Evolutionary conservation across 208 protist genomes (phyloP).

Genomic region (Tritrichomonas foetus): DNA sequence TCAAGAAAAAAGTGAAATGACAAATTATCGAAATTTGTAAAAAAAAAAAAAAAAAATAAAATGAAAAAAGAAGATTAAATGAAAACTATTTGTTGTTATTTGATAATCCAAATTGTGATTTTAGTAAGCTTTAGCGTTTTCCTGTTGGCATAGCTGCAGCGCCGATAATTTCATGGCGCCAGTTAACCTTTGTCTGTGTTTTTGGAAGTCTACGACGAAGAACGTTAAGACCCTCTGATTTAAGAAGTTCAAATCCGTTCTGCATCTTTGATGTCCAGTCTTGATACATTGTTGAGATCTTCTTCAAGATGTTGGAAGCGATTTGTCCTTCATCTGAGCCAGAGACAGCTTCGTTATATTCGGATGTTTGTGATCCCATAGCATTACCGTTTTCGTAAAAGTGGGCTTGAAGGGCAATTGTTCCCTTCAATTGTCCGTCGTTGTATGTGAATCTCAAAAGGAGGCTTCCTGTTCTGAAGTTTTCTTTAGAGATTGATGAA

Average conservation of each 20-base stretch:
- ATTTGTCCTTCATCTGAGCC: neutral
- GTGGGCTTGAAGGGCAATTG: neutral
- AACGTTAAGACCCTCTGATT: neutral
- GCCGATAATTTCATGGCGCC: neutral
- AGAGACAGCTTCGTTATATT: neutral
- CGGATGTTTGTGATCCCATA: neutral
- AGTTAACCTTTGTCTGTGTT: neutral
- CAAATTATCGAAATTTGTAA: too few relatives aligned
- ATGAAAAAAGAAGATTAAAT: too few relatives aligned
- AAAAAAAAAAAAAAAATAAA: too few relatives aligned
- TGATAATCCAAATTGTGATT: too few relatives aligned
- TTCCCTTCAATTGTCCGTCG: neutral
- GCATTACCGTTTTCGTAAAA: conserved; percentile 39
- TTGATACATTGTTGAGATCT: neutral
- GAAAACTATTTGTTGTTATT: too few relatives aligned
- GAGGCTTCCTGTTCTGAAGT: neutral
- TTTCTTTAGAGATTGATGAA: conserved; percentile 21
- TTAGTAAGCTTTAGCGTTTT: too few relatives aligned
- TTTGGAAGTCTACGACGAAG: conserved; percentile 24
- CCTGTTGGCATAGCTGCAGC: neutral
- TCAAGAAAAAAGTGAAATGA: too few relatives aligned
- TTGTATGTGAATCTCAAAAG: neutral
- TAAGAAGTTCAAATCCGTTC: neutral
- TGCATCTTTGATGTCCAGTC: neutral
- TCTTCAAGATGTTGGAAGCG: neutral